Evolutionary conservation across 2,329 filamentous ascomycete species (phyloP).

Genomic region (Talaromyces atroroseus): DNA sequence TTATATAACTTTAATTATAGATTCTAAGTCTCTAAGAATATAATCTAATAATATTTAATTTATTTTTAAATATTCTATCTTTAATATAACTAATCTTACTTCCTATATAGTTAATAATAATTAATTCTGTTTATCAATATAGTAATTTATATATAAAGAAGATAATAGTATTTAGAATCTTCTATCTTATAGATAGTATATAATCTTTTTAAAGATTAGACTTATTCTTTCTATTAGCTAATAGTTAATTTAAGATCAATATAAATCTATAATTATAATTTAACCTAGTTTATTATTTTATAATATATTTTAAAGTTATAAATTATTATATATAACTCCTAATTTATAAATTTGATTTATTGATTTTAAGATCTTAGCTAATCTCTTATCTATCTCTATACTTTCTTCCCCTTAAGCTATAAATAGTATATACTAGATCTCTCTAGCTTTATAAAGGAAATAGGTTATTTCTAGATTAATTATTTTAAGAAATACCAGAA

Average conservation of each 20-base stretch:
- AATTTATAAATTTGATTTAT: constrained; percentile 13
- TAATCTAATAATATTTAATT: no score
- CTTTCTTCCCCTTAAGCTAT: constrained; percentile 28
- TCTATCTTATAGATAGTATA: background rate
- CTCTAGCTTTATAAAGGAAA: constrained; percentile 23
- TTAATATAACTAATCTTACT: no score
- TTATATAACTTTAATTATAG: no score
- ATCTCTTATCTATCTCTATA: constrained; percentile 19
- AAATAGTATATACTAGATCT: constrained; percentile 27
- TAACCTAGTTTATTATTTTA: constrained; percentile 19
- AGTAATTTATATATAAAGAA: constrained; percentile 6
- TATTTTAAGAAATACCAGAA: constrained; percentile 21
- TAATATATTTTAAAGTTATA: constrained; percentile 18
- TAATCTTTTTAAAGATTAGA: constrained; percentile 2
- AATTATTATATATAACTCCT: constrained; percentile 16
- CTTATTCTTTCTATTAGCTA: background rate
- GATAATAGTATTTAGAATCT: background rate
- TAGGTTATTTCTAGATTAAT: constrained; percentile 19
- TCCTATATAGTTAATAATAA: no score
- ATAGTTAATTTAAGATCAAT: constrained; percentile 13
- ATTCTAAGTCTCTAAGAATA: no score
- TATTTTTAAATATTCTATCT: no score
- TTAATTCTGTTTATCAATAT: no score
- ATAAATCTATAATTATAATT: constrained; percentile 21
- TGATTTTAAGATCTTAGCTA: constrained; percentile 2